phyloP scores from a whole-genome alignment of 2,329 filamentous ascomycete species.

The Aspergillus eucalypticola region DNA sequence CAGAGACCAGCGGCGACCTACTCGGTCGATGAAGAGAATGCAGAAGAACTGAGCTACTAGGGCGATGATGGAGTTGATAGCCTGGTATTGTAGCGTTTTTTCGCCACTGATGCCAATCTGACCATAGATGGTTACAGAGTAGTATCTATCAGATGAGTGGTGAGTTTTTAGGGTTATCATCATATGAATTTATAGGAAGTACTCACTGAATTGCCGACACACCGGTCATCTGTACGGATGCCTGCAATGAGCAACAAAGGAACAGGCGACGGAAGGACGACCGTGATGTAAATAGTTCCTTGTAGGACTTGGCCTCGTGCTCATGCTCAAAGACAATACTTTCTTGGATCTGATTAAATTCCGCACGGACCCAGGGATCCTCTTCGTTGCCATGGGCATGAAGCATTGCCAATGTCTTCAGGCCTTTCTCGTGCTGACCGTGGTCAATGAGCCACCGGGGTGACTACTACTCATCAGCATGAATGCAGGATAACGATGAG shows the following conservation, averaged over 20 bases:
- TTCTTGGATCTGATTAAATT: constrained; percentile 71
- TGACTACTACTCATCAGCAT: constrained; percentile 37
- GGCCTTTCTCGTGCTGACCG: constrained; percentile 63
- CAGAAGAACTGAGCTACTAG: constrained; percentile 68
- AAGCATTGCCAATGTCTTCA: constrained; percentile 66
- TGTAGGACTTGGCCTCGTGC: constrained; percentile 68
- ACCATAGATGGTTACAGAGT: constrained; percentile 65
- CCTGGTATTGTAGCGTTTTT: constrained; percentile 72
- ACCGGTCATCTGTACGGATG: constrained; percentile 74
- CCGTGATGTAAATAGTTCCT: constrained; percentile 65
- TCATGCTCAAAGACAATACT: constrained; percentile 67
- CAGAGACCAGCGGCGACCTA: constrained; percentile 70
- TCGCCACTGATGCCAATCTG: constrained; percentile 68
- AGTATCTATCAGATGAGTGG: constrained; percentile 52
- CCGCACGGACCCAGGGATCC: constrained; percentile 70
- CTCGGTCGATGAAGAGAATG: constrained; percentile 65
- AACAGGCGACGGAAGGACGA: constrained; percentile 72
- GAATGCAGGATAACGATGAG: not conserved
- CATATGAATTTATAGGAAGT: too few species aligned
- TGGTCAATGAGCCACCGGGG: constrained; percentile 76
- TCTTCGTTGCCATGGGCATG: constrained; percentile 67
- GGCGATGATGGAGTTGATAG: constrained; percentile 71
- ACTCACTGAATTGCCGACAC: constrained; percentile 66
- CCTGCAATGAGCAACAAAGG: constrained; percentile 68
- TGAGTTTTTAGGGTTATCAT: not conserved